Conservation (phyloP, 306 rosid genomes). For the Senna tora region DNA sequence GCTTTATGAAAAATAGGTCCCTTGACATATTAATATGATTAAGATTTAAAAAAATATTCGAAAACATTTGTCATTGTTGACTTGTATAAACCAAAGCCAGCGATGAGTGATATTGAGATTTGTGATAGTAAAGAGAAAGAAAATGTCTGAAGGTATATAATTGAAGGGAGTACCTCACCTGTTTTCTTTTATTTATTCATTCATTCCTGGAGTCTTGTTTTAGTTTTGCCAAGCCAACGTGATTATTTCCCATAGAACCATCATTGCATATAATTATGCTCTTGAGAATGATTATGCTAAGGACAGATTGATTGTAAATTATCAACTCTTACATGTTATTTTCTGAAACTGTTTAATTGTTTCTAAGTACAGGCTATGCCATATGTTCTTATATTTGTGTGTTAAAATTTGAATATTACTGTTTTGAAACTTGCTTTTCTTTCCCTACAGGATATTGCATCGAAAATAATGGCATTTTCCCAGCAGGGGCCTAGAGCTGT, state of each 20-base stretch:
- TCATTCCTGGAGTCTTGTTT: constrained; percentile 8
- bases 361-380: neutral
- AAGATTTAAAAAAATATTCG: neutral
- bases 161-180: neutral
- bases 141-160: neutral
- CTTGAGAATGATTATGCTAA: neutral
- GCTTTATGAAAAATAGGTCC: neutral
- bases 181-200: neutral
- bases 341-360: neutral
- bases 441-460: constrained; percentile 66
- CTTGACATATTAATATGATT: neutral
- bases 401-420: neutral
- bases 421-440: neutral
- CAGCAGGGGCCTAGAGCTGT: constrained; percentile 82
- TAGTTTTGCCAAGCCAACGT: neutral
- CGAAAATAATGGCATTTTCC: constrained; percentile 81
- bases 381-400: constrained; percentile 19
- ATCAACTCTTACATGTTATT: neutral
- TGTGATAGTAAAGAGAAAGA: neutral
- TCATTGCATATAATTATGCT: neutral
- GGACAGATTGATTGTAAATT: neutral
- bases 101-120: neutral
- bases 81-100: neutral
- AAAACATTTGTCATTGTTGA: neutral
- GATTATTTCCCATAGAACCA: neutral